Conservation (phyloP, 352 stramenopile genomes). For the Globisporangium megalacanthum region DNA sequence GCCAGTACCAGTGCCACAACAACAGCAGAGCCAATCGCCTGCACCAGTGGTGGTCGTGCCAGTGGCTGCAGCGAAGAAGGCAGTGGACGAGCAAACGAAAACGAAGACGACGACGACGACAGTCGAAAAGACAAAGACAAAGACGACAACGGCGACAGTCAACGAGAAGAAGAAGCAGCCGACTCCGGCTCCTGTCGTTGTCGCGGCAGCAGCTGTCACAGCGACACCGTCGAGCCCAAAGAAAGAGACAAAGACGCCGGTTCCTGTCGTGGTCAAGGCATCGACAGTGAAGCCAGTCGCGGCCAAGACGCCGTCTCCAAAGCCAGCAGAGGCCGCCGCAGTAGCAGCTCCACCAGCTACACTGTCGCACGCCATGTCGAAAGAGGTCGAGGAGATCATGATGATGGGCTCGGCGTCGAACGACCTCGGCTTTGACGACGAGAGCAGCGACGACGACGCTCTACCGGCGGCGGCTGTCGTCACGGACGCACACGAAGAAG, state of each 20-base stretch:
- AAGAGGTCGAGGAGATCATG: conserved; percentile 21
- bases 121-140: conserved; percentile 3
- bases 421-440: conserved; percentile 40
- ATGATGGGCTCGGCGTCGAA: conserved; percentile 35
- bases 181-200: conserved; percentile 1
- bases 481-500: not conserved
- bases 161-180: not conserved
- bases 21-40: conserved; percentile 1
- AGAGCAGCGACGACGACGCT: conserved; percentile 17
- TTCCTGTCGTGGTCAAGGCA: not conserved
- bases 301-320: not conserved
- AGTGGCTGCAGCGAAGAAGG: not conserved
- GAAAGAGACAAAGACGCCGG: not conserved
- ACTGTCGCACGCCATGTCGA: conserved; percentile 9
- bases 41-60: not conserved
- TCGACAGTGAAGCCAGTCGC: not conserved
- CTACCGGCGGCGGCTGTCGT: not conserved
- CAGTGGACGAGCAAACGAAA: conserved; percentile 2
- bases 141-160: not conserved
- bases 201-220: not conserved
- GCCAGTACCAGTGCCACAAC: not conserved
- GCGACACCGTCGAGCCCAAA: not conserved
- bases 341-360: not conserved
- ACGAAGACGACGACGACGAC: conserved; percentile 2
- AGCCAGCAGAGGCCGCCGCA: not conserved